Evolutionary conservation across 306 rosid species (phyloP).

Genomic region (Morella rubra): DNA sequence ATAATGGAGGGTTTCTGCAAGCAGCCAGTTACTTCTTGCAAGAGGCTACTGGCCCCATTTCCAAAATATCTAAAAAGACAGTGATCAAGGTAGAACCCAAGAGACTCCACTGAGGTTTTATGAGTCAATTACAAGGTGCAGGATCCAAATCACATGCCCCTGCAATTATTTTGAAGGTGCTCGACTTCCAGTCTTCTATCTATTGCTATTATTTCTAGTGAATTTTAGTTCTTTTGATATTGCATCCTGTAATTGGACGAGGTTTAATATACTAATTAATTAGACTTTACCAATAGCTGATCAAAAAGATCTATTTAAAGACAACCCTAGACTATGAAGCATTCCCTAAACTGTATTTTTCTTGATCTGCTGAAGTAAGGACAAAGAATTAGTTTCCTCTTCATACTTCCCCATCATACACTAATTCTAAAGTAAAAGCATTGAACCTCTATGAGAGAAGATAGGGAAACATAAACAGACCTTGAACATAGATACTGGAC

Average conservation of each 20-base stretch:
- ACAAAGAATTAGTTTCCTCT: neutral
- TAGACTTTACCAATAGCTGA: neutral
- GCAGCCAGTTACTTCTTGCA: neutral
- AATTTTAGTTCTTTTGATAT: neutral
- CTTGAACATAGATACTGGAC: constrained; percentile 95
- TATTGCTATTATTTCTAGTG: constrained; percentile 6
- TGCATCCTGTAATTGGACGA: neutral
- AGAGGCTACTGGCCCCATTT: neutral
- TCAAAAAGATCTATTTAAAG: neutral
- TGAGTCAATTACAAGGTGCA: neutral
- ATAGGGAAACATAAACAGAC: constrained; percentile 38
- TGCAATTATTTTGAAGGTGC: constrained; percentile 2
- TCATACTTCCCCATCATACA: neutral
- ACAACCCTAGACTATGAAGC: neutral
- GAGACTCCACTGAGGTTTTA: neutral
- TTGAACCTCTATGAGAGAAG: constrained; percentile 12
- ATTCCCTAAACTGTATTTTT: neutral
- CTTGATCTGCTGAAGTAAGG: neutral
- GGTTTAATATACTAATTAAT: neutral
- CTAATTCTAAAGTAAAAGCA: neutral
- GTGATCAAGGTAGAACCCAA: neutral
- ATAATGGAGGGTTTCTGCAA: neutral
- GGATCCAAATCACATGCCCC: constrained; percentile 2
- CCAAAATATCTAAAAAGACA: neutral
- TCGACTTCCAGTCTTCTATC: constrained; percentile 10